A percentile compares a stretch with the other conserved stretches of the same genome.
phyloP scores from a whole-genome alignment of 495 filamentous ascomycete species.

The Neurospora tetraspora region DNA sequence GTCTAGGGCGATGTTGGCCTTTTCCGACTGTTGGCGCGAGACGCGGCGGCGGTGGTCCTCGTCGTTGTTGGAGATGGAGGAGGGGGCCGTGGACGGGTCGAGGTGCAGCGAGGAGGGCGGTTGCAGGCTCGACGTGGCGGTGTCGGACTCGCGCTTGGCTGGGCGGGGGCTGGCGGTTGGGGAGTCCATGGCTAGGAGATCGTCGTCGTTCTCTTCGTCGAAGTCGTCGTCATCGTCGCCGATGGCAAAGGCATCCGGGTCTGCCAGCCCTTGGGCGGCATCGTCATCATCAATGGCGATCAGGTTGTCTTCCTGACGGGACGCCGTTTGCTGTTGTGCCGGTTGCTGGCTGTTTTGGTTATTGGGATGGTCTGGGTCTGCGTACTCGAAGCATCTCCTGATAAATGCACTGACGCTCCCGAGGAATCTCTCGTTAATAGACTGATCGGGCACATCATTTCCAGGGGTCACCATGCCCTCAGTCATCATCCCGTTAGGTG shows the following conservation, averaged over 20 bases:
- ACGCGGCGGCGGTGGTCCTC: slow-evolving; percentile 24
- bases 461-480: slow-evolving; percentile 16
- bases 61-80: slow-evolving; percentile 4
- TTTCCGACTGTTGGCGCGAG: slow-evolving; percentile 45
- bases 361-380: slow-evolving; percentile 76
- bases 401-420: slow-evolving; percentile 93
- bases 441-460: slow-evolving; percentile 29
- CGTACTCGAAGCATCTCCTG: slow-evolving; percentile 93
- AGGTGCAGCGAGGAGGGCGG: slow-evolving; percentile 11
- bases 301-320: slow-evolving; percentile 17
- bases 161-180: slow-evolving; percentile 26
- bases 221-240: slow-evolving; percentile 68
- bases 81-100: slow-evolving; percentile 9
- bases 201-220: slow-evolving; percentile 51
- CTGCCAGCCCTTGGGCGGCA: slow-evolving; percentile 28
- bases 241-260: slow-evolving; percentile 55
- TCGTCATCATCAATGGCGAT: not conserved
- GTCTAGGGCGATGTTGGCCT: slow-evolving; percentile 82
- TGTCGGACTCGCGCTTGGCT: slow-evolving; percentile 19
- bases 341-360: slow-evolving; percentile 31
- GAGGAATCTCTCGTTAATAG: slow-evolving; percentile 68
- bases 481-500: slow-evolving; percentile 25
- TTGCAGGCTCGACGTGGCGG: slow-evolving; percentile 2
- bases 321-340: slow-evolving; percentile 1
- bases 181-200: slow-evolving; percentile 51